Conservation (phyloP, 345 rosid species). For the Gossypium mustelinum region DNA sequence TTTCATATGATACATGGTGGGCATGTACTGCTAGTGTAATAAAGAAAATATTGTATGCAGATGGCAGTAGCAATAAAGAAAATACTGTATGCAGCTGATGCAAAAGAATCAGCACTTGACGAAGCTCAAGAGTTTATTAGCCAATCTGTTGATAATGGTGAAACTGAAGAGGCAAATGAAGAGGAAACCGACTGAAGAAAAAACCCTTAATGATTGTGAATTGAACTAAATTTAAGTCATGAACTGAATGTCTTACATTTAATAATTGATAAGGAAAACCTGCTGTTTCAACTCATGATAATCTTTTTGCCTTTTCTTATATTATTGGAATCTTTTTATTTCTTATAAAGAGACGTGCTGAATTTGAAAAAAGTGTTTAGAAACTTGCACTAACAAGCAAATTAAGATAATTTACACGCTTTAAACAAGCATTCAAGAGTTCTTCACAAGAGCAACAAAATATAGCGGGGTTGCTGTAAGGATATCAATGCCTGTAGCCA, state of each 20-base stretch:
- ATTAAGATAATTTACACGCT: conserved; percentile 11
- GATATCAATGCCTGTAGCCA: conserved; percentile 26
- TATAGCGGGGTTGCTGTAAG: background rate
- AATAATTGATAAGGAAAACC: background rate
- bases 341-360: background rate
- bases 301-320: too few species aligned
- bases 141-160: conserved; percentile 34
- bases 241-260: background rate
- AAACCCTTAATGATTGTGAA: conserved; percentile 7
- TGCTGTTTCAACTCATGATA: background rate
- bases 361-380: background rate
- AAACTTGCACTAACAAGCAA: background rate
- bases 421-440: background rate
- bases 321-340: too few species aligned
- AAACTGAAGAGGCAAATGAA: conserved; percentile 22
- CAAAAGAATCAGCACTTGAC: conserved; percentile 63
- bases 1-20: background rate
- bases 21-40: background rate
- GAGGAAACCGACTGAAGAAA: background rate
- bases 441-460: conserved; percentile 6
- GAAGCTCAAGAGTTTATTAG: conserved; percentile 76
- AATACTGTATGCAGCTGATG: conserved; percentile 82
- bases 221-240: background rate
- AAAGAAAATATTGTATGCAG: conserved; percentile 34
- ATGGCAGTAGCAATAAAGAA: conserved; percentile 75